These are phyloP conservation scores for Pneumocystis wakefieldiae DNA, from an alignment of 1,139 yeast species.

Conservation along the genomic window DNA sequence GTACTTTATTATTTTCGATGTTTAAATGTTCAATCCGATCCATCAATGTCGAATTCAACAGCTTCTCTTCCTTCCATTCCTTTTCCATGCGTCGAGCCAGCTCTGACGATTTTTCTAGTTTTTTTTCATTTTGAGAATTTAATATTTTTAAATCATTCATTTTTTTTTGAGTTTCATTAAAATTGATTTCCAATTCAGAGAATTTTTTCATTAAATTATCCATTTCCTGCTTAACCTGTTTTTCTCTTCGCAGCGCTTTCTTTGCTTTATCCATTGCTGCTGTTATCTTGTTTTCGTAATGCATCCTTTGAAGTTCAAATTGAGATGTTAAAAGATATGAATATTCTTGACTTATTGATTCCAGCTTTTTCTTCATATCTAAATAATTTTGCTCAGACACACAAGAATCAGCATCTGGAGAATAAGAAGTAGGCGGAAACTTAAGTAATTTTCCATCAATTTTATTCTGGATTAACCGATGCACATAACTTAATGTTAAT, in stretches of 20 bases:
- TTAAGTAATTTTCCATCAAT: constrained; percentile 76
- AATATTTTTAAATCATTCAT: constrained; percentile 20
- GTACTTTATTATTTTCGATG: not conserved
- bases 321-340: constrained; percentile 67
- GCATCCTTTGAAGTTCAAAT: constrained; percentile 76
- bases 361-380: constrained; percentile 19
- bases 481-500: constrained; percentile 41
- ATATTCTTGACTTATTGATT: constrained; percentile 56
- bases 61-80: constrained; percentile 34
- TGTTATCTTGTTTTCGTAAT: constrained; percentile 51
- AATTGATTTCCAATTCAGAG: constrained; percentile 7
- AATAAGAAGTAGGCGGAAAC: constrained; percentile 26
- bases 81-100: constrained; percentile 21
- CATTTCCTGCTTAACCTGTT: constrained; percentile 26
- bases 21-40: constrained; percentile 40
- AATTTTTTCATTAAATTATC: constrained; percentile 17
- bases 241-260: constrained; percentile 26
- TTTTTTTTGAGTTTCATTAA: constrained; percentile 12
- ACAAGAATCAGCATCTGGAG: not conserved
- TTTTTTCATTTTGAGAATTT: constrained; percentile 22
- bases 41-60: constrained; percentile 42
- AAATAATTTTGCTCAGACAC: not conserved
- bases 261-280: constrained; percentile 27
- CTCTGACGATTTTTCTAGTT: constrained; percentile 22
- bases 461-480: constrained; percentile 68